These are phyloP conservation scores for Talaromyces islandicus DNA, from an alignment of 2,329 filamentous ascomycete species.

Conservation along the genomic window DNA sequence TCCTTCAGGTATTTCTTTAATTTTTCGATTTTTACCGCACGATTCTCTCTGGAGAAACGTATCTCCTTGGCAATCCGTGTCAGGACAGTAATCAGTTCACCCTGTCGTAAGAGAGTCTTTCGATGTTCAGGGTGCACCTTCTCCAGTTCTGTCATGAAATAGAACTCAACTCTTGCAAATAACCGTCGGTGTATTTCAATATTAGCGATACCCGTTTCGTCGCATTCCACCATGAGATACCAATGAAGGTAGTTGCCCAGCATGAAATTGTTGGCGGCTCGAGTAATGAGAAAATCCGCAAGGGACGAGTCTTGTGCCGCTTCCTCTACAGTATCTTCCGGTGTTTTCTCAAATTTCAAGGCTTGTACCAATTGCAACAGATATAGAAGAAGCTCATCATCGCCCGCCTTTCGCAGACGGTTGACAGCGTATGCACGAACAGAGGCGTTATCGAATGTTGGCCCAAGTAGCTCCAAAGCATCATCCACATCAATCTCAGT, in stretches of 20 bases:
- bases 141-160: constrained; percentile 88
- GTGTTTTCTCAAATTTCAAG: constrained; percentile 82
- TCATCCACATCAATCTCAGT: constrained; percentile 96
- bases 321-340: constrained; percentile 56
- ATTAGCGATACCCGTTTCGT: constrained; percentile 72
- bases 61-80: constrained; percentile 87
- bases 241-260: constrained; percentile 95
- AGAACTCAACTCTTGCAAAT: constrained; percentile 88
- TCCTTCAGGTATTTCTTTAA: constrained; percentile 81
- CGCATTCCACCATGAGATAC: constrained; percentile 98
- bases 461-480: constrained; percentile 86
- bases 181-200: constrained; percentile 70
- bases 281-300: constrained; percentile 79
- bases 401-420: constrained; percentile 82
- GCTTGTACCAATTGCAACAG: constrained; percentile 92
- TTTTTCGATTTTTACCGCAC: constrained; percentile 72
- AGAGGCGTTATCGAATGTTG: constrained; percentile 79
- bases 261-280: constrained; percentile 81
- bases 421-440: constrained; percentile 93
- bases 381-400: constrained; percentile 85
- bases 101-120: constrained; percentile 74
- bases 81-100: constrained; percentile 79
- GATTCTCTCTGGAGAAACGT: constrained; percentile 70
- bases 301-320: constrained; percentile 71
- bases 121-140: constrained; percentile 67